Percentiles rank a stretch among this genome's conserved stretches.
phyloP scores from a whole-genome alignment of 352 stramenopile genomes.

The Pythium vanterpoolii region DNA sequence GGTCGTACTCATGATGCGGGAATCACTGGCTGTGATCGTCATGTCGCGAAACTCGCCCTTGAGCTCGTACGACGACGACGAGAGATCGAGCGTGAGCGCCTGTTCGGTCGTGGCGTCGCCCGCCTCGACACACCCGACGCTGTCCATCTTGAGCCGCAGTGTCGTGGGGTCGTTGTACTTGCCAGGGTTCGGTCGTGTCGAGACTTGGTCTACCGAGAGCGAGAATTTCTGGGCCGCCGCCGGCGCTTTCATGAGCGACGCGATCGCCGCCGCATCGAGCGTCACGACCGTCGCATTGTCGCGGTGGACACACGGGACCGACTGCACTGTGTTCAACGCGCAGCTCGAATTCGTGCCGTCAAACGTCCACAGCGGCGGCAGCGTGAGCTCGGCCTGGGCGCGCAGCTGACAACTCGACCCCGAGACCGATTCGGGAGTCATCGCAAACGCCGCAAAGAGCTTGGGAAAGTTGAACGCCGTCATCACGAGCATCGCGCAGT shows the following conservation, averaged over 20 bases:
- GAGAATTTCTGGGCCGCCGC: slow-evolving; percentile 29
- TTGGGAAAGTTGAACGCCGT: slow-evolving; percentile 73
- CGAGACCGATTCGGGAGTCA: slow-evolving; percentile 39
- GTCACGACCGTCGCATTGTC: slow-evolving; percentile 56
- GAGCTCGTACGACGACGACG: slow-evolving; percentile 49
- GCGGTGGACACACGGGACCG: slow-evolving; percentile 42
- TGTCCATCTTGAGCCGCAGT: slow-evolving; percentile 54
- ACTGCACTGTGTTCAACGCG: slow-evolving; percentile 32
- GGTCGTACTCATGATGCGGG: slow-evolving; percentile 48
- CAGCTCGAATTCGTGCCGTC: slow-evolving; percentile 4
- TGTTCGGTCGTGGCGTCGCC: slow-evolving; percentile 30
- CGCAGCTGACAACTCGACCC: slow-evolving; percentile 43
- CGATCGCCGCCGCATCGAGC: slow-evolving; percentile 36
- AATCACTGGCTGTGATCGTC: slow-evolving; percentile 41
- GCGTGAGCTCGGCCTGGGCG: slow-evolving; percentile 41
- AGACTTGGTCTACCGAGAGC: slow-evolving; percentile 55
- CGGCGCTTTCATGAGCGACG: slow-evolving; percentile 32
- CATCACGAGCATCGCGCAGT: slow-evolving; percentile 55
- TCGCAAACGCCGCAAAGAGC: slow-evolving; percentile 61
- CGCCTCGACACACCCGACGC: slow-evolving; percentile 39
- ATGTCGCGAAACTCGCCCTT: slow-evolving; percentile 53
- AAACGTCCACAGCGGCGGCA: slow-evolving; percentile 51
- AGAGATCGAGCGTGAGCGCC: slow-evolving; percentile 56
- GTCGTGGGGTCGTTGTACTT: slow-evolving; percentile 53
- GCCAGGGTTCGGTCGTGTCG: slow-evolving; percentile 52